Base-by-base conservation (phyloP, 495 filamentous ascomycete genomes). In the Penicillium malachiteum region DNA sequence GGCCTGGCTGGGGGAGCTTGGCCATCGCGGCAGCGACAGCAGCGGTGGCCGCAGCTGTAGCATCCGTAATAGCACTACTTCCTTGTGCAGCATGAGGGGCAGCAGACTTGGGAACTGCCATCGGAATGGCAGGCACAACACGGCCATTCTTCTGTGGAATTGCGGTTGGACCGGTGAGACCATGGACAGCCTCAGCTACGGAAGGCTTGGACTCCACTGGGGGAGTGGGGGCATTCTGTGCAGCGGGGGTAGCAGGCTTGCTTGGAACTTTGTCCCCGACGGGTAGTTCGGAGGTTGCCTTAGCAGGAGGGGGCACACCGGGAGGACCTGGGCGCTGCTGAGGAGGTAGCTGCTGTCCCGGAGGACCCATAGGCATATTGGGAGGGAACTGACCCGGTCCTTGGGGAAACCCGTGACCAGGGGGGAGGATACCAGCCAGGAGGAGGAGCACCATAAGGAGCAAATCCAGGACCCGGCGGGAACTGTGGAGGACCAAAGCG, bases 11-110 rank as follows among this genome's bases (percentile, higher is more conserved):
- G 10, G 81, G 72, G 11, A 96, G 71, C 62, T 93, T 91, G 11
- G 90, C 90, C 91, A 96, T 95, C 3, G 91, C 91, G 7, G 87
- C 87, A 37, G 91, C 91, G 47, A 96, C 92, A 31, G 91, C 92
- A 61, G 88, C 85, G 6, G 90, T 93, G 3, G 91, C 90, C 68
- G 59, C 61, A 56, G 69, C 54, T 47, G 68, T 58, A 21, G 63
- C 63, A 55, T 66, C 71, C 37, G 67, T 54, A 34, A 71, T 59
- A 26, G 77, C 30, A 9, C 21, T 4, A 9, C 31, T 46, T 13
- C 26, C 26, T n/a, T 46, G 26, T 6, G 21, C 1, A 32, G 4
- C 43, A 10, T 3, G 21, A 5, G 45, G 68, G 54, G 78, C 76
- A 52, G 77, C 71, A 40, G 77, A 65, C 40, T 68, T 67, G 7